Evolutionary conservation across 2,329 filamentous ascomycete genomes (phyloP).

Genomic region (Cryphonectria nitschkei): DNA sequence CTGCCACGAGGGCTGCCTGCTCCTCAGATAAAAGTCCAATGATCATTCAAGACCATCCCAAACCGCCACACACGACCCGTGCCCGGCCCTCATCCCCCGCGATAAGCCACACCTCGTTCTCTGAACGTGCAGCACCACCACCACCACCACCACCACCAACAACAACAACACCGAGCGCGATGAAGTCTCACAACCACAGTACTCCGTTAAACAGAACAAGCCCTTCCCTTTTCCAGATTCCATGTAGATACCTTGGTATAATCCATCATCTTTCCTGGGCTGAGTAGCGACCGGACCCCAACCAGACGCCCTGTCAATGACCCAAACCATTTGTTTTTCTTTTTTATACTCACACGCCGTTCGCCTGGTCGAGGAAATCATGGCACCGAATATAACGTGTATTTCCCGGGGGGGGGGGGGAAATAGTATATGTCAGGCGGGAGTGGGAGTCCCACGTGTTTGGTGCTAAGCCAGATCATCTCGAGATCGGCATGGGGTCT

Average conservation of each 20-base stretch:
- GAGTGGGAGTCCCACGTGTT: background rate
- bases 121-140: background rate
- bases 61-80: background rate
- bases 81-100: background rate
- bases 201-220: constrained; percentile 26
- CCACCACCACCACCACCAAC: too few relatives aligned
- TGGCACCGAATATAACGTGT: constrained; percentile 17
- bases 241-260: constrained; percentile 21
- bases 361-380: constrained; percentile 27
- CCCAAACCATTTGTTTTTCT: background rate
- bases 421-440: constrained; percentile 12
- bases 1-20: background rate
- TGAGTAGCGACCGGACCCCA: constrained; percentile 22
- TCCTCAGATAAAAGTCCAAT: background rate
- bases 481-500: constrained; percentile 2
- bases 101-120: background rate
- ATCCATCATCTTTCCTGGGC: constrained; percentile 22
- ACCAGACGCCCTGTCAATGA: constrained; percentile 28
- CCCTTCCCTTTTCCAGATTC: constrained; percentile 26
- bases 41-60: background rate
- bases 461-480: constrained; percentile 14
- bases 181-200: constrained; percentile 3
- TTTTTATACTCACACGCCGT: constrained; percentile 27
- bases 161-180: background rate
- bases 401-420: constrained; percentile 19